Percentiles rank a stretch among this genome's conserved stretches.
phyloP scores from a whole-genome alignment of 345 rosid genomes.

The Citrus trifoliata region DNA sequence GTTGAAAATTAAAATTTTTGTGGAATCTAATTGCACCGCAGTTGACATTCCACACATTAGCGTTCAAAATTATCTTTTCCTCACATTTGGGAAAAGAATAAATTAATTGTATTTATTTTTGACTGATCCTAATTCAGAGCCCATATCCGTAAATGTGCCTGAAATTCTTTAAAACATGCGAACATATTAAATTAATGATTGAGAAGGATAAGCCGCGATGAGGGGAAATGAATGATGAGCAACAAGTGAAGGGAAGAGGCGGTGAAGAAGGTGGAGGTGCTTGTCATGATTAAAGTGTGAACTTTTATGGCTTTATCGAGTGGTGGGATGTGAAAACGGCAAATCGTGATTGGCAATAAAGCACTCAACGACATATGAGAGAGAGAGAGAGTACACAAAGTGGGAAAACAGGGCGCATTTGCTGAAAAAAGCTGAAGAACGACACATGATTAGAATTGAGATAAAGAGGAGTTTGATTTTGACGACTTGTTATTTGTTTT shows the following conservation, averaged over 20 bases:
- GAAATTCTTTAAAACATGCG: no score
- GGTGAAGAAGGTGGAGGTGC: constrained; percentile 30
- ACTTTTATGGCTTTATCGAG: constrained; percentile 5
- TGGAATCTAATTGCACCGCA: no score
- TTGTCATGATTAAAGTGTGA: constrained; percentile 49
- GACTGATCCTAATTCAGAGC: no score
- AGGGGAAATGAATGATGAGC: constrained; percentile 3
- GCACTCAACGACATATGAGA: not conserved
- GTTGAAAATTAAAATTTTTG: no score
- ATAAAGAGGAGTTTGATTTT: not conserved
- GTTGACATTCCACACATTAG: no score
- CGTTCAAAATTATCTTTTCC: no score
- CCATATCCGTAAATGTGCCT: no score
- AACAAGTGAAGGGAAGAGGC: not conserved
- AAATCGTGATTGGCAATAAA: constrained; percentile 21
- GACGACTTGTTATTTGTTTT: no score
- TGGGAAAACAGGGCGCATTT: not conserved
- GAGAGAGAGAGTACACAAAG: not conserved
- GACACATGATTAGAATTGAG: not conserved
- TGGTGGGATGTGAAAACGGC: constrained; percentile 29
- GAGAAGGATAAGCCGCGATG: constrained; percentile 20
- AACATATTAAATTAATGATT: constrained; percentile 12
- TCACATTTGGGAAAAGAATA: no score
- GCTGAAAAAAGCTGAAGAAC: not conserved
- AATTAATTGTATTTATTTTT: no score